Evolutionary conservation across 495 filamentous ascomycete species (phyloP).

Genomic region (Annulohypoxylon stygium): DNA sequence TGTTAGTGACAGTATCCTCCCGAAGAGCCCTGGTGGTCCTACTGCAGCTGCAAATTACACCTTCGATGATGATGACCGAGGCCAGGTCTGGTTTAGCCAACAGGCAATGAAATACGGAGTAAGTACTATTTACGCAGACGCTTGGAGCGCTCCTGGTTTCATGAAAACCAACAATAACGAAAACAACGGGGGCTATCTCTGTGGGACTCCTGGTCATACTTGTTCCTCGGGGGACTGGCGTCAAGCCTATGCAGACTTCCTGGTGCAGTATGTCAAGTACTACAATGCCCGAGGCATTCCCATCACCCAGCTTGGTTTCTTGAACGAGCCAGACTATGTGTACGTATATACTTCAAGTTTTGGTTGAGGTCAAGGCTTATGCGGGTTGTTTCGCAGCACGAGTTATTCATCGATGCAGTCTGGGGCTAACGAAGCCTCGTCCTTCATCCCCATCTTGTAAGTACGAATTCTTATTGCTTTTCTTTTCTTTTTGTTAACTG

Average conservation of each 20-base stretch:
- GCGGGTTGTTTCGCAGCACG: slow-evolving; percentile 42
- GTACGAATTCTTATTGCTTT: slow-evolving; percentile 52
- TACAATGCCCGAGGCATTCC: slow-evolving; percentile 62
- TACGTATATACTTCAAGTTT: slow-evolving; percentile 24
- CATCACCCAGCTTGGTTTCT: slow-evolving; percentile 65
- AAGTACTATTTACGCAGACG: slow-evolving; percentile 64
- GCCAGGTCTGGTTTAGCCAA: slow-evolving; percentile 65
- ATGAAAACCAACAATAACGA: slow-evolving; percentile 69
- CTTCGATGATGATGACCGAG: slow-evolving; percentile 62
- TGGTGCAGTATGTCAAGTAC: slow-evolving; percentile 65
- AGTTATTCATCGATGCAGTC: slow-evolving; percentile 60
- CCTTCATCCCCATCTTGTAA: slow-evolving; percentile 57
- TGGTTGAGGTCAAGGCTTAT: background rate
- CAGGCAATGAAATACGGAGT: slow-evolving; percentile 61
- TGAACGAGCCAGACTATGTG: slow-evolving; percentile 69
- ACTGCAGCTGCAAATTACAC: slow-evolving; percentile 54
- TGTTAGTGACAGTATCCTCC: slow-evolving; percentile 55
- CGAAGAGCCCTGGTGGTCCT: slow-evolving; percentile 55
- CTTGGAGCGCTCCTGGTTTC: slow-evolving; percentile 68
- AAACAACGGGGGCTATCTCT: slow-evolving; percentile 64
- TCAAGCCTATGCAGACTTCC: slow-evolving; percentile 67
- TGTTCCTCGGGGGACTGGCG: slow-evolving; percentile 67
- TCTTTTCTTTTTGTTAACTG: too few relatives aligned
- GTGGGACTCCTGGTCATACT: slow-evolving; percentile 61
- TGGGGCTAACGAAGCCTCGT: slow-evolving; percentile 62